phyloP scores from a whole-genome alignment of 1,284 basidiomycete genomes.

The Somion occarium region DNA sequence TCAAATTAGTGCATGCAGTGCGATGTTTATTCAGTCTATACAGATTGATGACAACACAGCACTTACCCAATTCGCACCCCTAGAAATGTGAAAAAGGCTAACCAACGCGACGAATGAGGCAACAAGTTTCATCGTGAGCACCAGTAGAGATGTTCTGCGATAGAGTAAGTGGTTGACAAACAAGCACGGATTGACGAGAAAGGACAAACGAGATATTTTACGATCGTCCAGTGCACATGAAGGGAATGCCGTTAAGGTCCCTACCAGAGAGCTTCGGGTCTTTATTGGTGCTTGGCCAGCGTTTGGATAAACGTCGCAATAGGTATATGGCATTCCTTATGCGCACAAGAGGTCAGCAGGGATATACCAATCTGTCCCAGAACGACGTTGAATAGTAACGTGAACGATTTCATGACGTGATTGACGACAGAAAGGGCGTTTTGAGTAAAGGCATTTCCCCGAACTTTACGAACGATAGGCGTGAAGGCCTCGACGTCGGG shows the following conservation, averaged over 20 bases:
- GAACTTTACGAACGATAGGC: no score
- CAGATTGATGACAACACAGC: neutral
- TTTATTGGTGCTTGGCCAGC: slow-evolving; percentile 1
- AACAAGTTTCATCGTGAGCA: neutral
- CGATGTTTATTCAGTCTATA: neutral
- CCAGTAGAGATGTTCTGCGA: neutral
- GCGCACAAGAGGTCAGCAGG: neutral
- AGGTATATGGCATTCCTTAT: neutral
- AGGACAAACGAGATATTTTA: neutral
- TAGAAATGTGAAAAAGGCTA: neutral
- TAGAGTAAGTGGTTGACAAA: neutral
- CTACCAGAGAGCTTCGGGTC: neutral
- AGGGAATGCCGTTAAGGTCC: neutral
- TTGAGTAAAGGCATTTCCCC: no score
- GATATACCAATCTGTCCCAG: no score
- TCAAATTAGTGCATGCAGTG: neutral
- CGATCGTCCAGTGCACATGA: no score
- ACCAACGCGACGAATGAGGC: slow-evolving; percentile 1
- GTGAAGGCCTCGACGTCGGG: no score
- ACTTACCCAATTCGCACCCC: slow-evolving; percentile 3
- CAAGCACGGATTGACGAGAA: neutral
- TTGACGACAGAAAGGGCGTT: no score
- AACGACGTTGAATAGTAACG: neutral
- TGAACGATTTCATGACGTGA: neutral
- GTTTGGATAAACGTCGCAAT: slow-evolving; percentile 3